Base-by-base conservation (phyloP, 2,329 filamentous ascomycete species). In the Apiospora aurea region DNA sequence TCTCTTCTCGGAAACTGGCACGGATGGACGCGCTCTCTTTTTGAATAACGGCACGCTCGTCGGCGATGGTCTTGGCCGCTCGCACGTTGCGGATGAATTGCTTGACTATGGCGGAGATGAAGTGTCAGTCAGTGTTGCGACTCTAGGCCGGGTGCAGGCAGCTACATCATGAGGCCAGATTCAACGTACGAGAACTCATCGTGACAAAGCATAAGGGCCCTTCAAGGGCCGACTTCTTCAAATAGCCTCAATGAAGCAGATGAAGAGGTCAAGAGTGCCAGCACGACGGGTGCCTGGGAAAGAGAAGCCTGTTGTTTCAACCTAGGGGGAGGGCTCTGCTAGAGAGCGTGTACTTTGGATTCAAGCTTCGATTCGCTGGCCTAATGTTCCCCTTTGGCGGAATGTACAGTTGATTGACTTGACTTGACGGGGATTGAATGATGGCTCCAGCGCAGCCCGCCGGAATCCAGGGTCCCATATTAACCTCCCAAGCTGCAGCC, bases 81-180 rank as follows among this genome's bases (percentile, higher is more conserved):
- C 96, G 94, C 81, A 99, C 96, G 85, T 98, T 98, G 82, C 96
- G 95, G 84, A 99, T 99, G 86, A 99, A 99, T 86, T 98, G 96
- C 87, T 99, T 99, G 83, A 99, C 96, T 98, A 41, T 38, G 57
- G 34, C n/a, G 21, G 57, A n/a, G 57, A 41, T 21, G 81, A 73
- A 72, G 21, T 38, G 34, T 38, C 34, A 38, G 57, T 64, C 21
- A 64, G 57, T 72, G 73, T 71, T 71, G 70, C 57, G 57, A 64
- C 57, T n/a, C 16, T 38, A 7, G 41, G 34, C 18, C 16, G 11
- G 29, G 18, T 11, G 11, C 7, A 46, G 43, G 16, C 34, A 49
- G 46, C 46, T 49, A 49, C 46, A n/a, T 21, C 34, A 41, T 64
- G 57, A 64, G 57, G 57, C 47, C 51, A 61, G 44, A 67, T 53